phyloP scores from a whole-genome alignment of 2,329 filamentous ascomycete genomes.

The Colletotrichum lentis region DNA sequence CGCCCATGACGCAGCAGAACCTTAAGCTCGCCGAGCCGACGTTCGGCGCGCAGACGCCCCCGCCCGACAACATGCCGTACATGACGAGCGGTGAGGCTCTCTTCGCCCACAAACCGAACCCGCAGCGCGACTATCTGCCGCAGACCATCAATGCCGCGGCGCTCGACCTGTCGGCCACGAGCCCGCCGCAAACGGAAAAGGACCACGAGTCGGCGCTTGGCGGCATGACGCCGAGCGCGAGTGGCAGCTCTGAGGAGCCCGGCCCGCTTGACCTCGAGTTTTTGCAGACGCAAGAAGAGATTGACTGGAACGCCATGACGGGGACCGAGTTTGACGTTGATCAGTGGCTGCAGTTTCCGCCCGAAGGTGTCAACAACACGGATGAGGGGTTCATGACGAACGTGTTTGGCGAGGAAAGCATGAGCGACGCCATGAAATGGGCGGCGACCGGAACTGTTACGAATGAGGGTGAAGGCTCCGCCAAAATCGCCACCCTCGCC shows the following conservation, averaged over 20 bases:
- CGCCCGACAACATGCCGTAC: conserved; percentile 59
- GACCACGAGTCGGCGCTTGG: conserved; percentile 51
- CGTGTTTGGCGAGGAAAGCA: conserved; percentile 43
- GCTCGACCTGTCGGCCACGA: conserved; percentile 49
- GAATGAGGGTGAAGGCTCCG: conserved; percentile 24
- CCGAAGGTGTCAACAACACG: conserved; percentile 54
- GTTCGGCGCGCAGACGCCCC: conserved; percentile 59
- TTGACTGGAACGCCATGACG: conserved; percentile 63
- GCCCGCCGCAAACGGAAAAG: conserved; percentile 55
- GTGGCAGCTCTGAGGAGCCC: conserved; percentile 54
- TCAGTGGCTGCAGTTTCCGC: conserved; percentile 66
- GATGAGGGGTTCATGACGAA: conserved; percentile 51
- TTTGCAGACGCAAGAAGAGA: conserved; percentile 56
- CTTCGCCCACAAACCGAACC: conserved; percentile 41
- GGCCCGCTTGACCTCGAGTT: conserved; percentile 57
- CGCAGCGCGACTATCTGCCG: conserved; percentile 43
- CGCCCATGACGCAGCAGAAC: conserved; percentile 48
- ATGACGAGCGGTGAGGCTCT: conserved; percentile 53
- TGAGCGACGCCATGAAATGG: conserved; percentile 40
- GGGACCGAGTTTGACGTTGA: conserved; percentile 65
- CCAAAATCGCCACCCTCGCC: conserved; percentile 21
- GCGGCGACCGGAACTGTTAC: conserved; percentile 22
- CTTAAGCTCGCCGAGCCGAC: conserved; percentile 45
- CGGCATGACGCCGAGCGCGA: conserved; percentile 56
- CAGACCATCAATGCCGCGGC: conserved; percentile 50